These are phyloP conservation scores for Nymphaea colorata DNA, from an alignment of 164 flowering plant species.

Conservation along the genomic window DNA sequence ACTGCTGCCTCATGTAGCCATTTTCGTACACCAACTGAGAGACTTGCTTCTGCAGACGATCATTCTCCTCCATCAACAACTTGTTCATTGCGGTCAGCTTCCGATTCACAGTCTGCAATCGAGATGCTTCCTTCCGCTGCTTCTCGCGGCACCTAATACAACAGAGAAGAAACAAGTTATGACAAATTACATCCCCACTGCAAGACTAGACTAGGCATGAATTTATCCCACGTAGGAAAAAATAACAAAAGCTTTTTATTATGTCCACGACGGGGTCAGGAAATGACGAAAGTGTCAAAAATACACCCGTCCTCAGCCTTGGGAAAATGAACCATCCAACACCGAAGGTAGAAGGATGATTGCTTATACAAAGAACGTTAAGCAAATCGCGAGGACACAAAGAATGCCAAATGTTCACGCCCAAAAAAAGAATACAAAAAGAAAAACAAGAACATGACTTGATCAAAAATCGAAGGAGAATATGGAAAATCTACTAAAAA, in stretches of 20 bases:
- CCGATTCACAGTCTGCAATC: constrained; percentile 68
- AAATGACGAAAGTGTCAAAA: neutral
- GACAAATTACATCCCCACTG: neutral
- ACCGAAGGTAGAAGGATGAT: neutral
- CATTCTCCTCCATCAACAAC: constrained; percentile 90
- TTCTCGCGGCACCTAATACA: constrained; percentile 80
- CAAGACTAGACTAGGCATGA: neutral
- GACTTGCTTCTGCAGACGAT: constrained; percentile 83
- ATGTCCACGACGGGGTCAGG: neutral
- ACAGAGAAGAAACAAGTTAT: neutral
- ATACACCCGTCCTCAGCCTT: neutral
- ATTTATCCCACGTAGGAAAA: neutral
- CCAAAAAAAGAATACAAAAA: too few relatives aligned
- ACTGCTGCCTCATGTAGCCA: constrained; percentile 63
- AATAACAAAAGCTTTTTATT: neutral
- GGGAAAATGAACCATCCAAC: neutral
- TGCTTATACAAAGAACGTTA: neutral
- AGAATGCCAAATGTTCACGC: too few relatives aligned
- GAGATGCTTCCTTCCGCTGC: constrained; percentile 78
- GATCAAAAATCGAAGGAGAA: too few relatives aligned
- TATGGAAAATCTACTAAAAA: too few relatives aligned
- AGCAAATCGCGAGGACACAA: too few relatives aligned
- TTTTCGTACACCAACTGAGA: constrained; percentile 74
- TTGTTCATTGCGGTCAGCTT: constrained; percentile 87
- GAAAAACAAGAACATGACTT: too few relatives aligned